These are phyloP conservation scores for Boletus eberwhitei DNA, from an alignment of 768 basidiomycete species.

Conservation along the genomic window DNA sequence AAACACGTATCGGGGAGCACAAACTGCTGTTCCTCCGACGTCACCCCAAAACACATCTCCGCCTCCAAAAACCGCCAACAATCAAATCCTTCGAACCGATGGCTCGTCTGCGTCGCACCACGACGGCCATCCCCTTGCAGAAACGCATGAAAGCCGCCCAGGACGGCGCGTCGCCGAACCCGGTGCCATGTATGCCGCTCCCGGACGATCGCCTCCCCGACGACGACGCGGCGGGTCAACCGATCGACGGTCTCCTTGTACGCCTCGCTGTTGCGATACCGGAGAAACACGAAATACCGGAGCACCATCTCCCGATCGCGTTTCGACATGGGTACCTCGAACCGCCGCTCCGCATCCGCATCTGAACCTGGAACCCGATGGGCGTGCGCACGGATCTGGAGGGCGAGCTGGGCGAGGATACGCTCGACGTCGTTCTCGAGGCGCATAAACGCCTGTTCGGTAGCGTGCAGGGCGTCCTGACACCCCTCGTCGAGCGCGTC, in stretches of 20 bases:
- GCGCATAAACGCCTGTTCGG: slow-evolving; percentile 40
- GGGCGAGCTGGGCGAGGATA: slow-evolving; percentile 36
- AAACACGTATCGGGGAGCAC: slow-evolving; percentile 53
- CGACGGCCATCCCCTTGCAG: slow-evolving; percentile 12
- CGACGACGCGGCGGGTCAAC: slow-evolving; percentile 24
- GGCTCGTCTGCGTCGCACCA: background rate
- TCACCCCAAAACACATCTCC: slow-evolving; percentile 53
- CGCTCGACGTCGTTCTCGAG: slow-evolving; percentile 44
- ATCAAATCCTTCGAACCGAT: slow-evolving; percentile 28
- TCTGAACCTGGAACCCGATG: background rate
- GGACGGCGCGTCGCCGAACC: slow-evolving; percentile 26
- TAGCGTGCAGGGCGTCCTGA: slow-evolving; percentile 35
- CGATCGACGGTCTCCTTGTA: slow-evolving; percentile 39
- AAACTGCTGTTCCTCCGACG: slow-evolving; percentile 54
- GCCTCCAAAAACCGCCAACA: slow-evolving; percentile 49
- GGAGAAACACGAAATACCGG: slow-evolving; percentile 52
- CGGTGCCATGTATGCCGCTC: slow-evolving; percentile 26
- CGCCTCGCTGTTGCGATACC: slow-evolving; percentile 53
- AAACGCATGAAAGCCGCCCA: slow-evolving; percentile 30
- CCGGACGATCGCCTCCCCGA: slow-evolving; percentile 19
- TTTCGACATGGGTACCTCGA: slow-evolving; percentile 20
- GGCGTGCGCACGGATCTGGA: slow-evolving; percentile 22
- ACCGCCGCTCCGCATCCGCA: background rate
- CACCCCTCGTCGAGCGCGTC: slow-evolving; percentile 37
- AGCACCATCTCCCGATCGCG: slow-evolving; percentile 38